phyloP scores from a whole-genome alignment of 2,329 filamentous ascomycete species.

The Aspergillus fumigatiaffinis region DNA sequence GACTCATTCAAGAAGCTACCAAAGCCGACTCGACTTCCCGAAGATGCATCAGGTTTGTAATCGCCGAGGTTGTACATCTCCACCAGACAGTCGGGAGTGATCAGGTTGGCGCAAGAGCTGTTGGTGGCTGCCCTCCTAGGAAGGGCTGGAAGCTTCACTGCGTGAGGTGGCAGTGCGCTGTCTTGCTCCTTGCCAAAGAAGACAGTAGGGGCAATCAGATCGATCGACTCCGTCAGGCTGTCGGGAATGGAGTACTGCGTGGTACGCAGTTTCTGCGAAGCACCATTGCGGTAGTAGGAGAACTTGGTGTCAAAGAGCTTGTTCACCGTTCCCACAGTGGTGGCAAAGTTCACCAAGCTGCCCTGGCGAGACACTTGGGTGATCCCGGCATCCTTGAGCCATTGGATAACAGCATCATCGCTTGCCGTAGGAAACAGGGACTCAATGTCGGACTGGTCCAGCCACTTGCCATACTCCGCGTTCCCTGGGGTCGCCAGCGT shows the following conservation, averaged over 20 bases:
- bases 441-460: slow-evolving; percentile 43
- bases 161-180: background rate
- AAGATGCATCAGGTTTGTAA: slow-evolving; percentile 43
- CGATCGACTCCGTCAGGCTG: slow-evolving; percentile 38
- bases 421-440: slow-evolving; percentile 40
- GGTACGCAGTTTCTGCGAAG: slow-evolving; percentile 41
- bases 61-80: slow-evolving; percentile 47
- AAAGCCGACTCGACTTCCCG: slow-evolving; percentile 50
- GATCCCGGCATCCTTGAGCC: slow-evolving; percentile 43
- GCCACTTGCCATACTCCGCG: slow-evolving; percentile 48
- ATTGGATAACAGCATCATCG: slow-evolving; percentile 35
- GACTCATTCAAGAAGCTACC: slow-evolving; percentile 51
- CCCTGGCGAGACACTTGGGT: slow-evolving; percentile 37
- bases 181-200: slow-evolving; percentile 43
- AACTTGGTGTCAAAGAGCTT: slow-evolving; percentile 49
- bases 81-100: slow-evolving; percentile 49
- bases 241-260: slow-evolving; percentile 40
- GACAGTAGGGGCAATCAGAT: slow-evolving; percentile 51
- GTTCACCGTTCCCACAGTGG: slow-evolving; percentile 41
- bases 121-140: slow-evolving; percentile 1
- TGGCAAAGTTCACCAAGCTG: slow-evolving; percentile 41
- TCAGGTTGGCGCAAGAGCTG: slow-evolving; percentile 20
- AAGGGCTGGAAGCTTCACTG: background rate
- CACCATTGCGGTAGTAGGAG: slow-evolving; percentile 41
- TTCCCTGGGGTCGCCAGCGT: slow-evolving; percentile 47